Conservation (phyloP, 116 monocot genomes). For the Thalassia testudinum region DNA sequence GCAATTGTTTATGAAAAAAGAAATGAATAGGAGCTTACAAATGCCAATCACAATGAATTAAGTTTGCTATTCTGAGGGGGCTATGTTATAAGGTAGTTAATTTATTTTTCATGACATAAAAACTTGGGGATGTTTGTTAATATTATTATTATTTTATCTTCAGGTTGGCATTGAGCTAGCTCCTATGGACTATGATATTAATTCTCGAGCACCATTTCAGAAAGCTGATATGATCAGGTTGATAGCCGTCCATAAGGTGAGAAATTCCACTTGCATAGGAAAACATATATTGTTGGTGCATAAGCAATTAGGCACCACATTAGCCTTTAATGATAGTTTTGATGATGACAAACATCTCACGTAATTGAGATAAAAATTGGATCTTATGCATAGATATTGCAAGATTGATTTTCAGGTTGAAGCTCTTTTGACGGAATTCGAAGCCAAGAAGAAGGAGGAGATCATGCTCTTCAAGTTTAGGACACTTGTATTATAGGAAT, state of each 20-base stretch:
- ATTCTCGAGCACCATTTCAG: conserved; percentile 54
- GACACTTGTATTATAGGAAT: no score
- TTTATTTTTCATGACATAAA: not conserved
- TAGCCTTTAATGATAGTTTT: no score
- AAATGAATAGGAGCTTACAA: conserved; percentile 65
- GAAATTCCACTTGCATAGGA: not conserved
- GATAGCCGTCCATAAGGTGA: conserved; percentile 89
- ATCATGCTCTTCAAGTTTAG: no score
- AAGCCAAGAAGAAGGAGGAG: no score
- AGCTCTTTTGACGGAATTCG: no score
- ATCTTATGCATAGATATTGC: no score
- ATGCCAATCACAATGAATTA: conserved; percentile 35
- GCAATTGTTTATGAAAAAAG: conserved; percentile 65
- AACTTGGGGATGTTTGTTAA: no score
- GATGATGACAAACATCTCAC: no score
- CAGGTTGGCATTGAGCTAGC: conserved; percentile 95
- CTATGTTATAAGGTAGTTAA: conserved; percentile 80
- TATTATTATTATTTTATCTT: not conserved
- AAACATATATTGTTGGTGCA: no score
- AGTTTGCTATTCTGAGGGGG: conserved; percentile 88
- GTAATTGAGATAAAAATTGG: no score
- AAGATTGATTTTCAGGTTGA: no score
- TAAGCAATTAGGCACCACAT: no score
- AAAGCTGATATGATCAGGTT: conserved; percentile 79
- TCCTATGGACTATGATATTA: conserved; percentile 83